Base-by-base conservation (phyloP, 129 eudicot genomes). In the Dittrichia graveolens region DNA sequence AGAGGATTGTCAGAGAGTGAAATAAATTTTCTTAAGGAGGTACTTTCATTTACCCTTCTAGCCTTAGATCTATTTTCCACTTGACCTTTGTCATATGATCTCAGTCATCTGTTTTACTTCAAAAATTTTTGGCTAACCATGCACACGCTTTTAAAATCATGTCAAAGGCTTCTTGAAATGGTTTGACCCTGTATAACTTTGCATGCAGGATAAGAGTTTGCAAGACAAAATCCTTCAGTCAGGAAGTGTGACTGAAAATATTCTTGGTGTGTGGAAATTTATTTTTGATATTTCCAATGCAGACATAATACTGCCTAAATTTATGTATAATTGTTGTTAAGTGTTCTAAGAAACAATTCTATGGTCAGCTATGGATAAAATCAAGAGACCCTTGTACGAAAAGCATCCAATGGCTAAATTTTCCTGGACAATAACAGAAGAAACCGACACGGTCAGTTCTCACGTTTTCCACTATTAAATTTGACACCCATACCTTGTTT, bases 1-100 rank as follows among this genome's bases (percentile, higher is more conserved):
- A 85, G 98, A 80, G 98, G 98, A 62, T 87, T 93, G 78, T 93
- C 98, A 45, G 98, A 93, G 80, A 75, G 92, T 53, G 98, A 93
- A 85, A 78, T 93, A 66, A 79, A 84, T 66, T 89, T 85, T 75
- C 95, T 93, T 15, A 86, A 77, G 79, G 92, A 93, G 98, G 98
- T 93, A 84, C 43, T 35, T 72, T 19, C 18, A 34, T 65, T 38
- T 61, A 63, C 5, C 70, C 69, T 74, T 61, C 4, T 37, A 53
- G 49, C 68, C 39, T 46, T 61, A 8, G 16, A 14, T 50, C 52
- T 57, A 4, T 19, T 31, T 69, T 55, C 60, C 60, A 9, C 69
- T 24, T 13, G 65, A 61, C 19, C 7, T 71, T 58, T 46, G 5
- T 70, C 69, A 38, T 69, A 49, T 16, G 44, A 50, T 50, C 71